phyloP scores from a whole-genome alignment of 345 rosid genomes.

The Moricandia arvensis region DNA sequence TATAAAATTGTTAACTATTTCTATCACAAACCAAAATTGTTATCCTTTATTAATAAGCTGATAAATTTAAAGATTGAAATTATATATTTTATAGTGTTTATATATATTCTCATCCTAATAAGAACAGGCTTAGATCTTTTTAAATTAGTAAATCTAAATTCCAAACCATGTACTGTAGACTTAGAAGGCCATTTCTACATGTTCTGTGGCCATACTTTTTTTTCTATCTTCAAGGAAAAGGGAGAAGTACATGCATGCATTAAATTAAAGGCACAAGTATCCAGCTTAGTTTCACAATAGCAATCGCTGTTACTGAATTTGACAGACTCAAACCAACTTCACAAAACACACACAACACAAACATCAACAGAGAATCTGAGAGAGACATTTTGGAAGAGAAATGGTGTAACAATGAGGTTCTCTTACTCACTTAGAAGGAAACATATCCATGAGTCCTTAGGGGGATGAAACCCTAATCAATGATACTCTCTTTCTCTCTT shows the following conservation, averaged over 20 bases:
- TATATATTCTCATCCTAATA: background rate
- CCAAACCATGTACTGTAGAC: background rate
- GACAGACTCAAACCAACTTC: slow-evolving; percentile 27
- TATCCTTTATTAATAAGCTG: too few species aligned
- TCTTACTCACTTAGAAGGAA: slow-evolving; percentile 24
- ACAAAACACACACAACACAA: slow-evolving; percentile 31
- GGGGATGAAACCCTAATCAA: slow-evolving; percentile 39
- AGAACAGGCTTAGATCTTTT: background rate
- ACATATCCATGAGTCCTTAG: slow-evolving; percentile 25
- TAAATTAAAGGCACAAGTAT: slow-evolving; percentile 22
- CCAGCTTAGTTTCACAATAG: slow-evolving; percentile 35
- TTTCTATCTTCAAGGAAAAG: background rate
- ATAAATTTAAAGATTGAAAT: too few species aligned
- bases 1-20: too few species aligned
- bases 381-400: slow-evolving; percentile 34
- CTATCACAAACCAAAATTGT: too few species aligned
- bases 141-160: background rate
- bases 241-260: slow-evolving; percentile 30
- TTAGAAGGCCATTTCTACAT: background rate
- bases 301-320: slow-evolving; percentile 19
- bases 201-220: background rate
- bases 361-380: slow-evolving; percentile 34
- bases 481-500: slow-evolving; percentile 23
- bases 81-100: background rate
- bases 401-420: slow-evolving; percentile 36